A percentile compares a stretch with the other conserved stretches of the same genome.
Evolutionary conservation across 805 yeast species (phyloP).

Genomic region (Hagleromyces aurorensis): DNA sequence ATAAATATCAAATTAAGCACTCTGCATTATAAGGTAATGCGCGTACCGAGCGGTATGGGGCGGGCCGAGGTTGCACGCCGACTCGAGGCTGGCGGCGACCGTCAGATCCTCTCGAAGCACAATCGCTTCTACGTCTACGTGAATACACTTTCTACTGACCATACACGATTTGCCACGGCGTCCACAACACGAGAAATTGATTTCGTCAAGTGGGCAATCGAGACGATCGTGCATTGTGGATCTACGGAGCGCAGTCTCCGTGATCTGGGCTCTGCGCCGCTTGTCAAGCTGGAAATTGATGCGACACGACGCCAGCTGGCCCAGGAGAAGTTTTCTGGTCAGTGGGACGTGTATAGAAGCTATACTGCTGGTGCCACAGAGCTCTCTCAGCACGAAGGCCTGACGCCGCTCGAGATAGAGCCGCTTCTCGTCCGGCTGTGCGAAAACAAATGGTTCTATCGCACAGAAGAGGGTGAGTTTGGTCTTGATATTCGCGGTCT

Average conservation of each 20-base stretch:
- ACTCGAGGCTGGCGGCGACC: slow-evolving; percentile 1
- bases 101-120: slow-evolving; percentile 7
- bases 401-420: slow-evolving; percentile 19
- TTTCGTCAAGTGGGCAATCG: slow-evolving; percentile 25
- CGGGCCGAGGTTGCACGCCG: slow-evolving; percentile 9
- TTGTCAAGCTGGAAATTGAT: slow-evolving; percentile 15
- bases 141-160: slow-evolving; percentile 18
- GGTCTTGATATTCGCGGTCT: slow-evolving; percentile 23
- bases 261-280: slow-evolving; percentile 2
- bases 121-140: slow-evolving; percentile 23
- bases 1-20: slow-evolving; percentile 20
- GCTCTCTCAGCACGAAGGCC: slow-evolving; percentile 13
- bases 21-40: slow-evolving; percentile 17
- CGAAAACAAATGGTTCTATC: slow-evolving; percentile 25
- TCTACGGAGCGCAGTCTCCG: too few relatives aligned
- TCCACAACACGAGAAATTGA: slow-evolving; percentile 22
- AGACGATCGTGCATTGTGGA: slow-evolving; percentile 10
- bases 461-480: slow-evolving; percentile 16
- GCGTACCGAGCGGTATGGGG: slow-evolving; percentile 21
- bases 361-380: slow-evolving; percentile 18
- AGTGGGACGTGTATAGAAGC: slow-evolving; percentile 12
- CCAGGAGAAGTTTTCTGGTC: slow-evolving; percentile 3
- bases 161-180: slow-evolving; percentile 25
- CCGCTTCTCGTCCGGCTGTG: slow-evolving; percentile 14
- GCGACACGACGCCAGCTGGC: slow-evolving; percentile 6